Evolutionary conservation across 371 early-diverging fungal species (phyloP).

Genomic region (Mucor plumbeus): DNA sequence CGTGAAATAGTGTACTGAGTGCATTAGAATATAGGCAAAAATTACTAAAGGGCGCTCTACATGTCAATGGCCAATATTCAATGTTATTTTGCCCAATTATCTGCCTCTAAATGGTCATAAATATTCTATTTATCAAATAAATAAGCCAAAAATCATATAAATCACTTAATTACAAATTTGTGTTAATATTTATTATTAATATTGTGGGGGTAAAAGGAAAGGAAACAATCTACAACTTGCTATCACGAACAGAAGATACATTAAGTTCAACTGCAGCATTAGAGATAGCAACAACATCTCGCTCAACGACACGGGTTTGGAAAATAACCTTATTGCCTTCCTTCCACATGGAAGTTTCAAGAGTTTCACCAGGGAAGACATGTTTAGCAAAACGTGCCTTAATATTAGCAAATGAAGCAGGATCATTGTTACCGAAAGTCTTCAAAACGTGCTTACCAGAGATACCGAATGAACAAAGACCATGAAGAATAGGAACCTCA

Average conservation of each 20-base stretch:
- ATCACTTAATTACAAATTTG: neutral
- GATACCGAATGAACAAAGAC: constrained; percentile 91
- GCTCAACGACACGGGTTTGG: constrained; percentile 91
- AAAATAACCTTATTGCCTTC: constrained; percentile 89
- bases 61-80: no score
- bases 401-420: constrained; percentile 77
- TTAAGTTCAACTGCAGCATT: constrained; percentile 85
- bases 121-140: no score
- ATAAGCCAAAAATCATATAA: no score
- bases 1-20: no score
- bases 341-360: constrained; percentile 95
- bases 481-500: constrained; percentile 95
- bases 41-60: no score
- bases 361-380: constrained; percentile 97
- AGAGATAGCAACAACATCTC: constrained; percentile 84
- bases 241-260: constrained; percentile 37
- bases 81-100: no score
- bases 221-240: constrained; percentile 30
- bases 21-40: no score
- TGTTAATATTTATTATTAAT: neutral
- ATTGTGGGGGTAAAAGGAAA: neutral
- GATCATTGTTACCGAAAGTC: constrained; percentile 73
- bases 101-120: no score
- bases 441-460: constrained; percentile 88
- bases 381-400: constrained; percentile 91